phyloP scores from a whole-genome alignment of 1,284 basidiomycete genomes.

The Sanghuangporus sanghuang region DNA sequence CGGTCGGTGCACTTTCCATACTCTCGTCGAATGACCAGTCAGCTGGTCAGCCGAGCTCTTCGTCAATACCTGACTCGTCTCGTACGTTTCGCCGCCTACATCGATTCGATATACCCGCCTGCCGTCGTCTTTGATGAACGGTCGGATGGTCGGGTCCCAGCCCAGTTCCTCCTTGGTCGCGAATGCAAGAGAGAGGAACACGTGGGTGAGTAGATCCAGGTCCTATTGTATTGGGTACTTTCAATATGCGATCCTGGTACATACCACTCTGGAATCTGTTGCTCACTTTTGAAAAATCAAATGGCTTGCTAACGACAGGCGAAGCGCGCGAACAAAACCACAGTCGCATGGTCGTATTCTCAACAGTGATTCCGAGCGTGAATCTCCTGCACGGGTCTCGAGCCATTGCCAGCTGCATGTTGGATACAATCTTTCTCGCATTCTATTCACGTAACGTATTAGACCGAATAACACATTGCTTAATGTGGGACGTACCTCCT shows the following conservation, averaged over 20 bases:
- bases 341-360: constrained; percentile 2
- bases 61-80: background rate
- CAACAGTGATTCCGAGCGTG: constrained; percentile 16
- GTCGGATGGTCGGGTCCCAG: background rate
- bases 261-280: background rate
- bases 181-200: constrained; percentile 3
- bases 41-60: background rate
- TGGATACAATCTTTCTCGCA: background rate
- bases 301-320: background rate
- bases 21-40: background rate
- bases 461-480: background rate
- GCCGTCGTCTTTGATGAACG: background rate
- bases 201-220: background rate
- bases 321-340: background rate
- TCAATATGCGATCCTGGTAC: background rate
- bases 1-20: background rate
- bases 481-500: background rate
- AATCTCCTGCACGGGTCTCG: constrained; percentile 17
- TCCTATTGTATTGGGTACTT: background rate
- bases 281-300: background rate
- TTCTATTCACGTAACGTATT: background rate
- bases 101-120: background rate
- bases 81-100: background rate
- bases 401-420: constrained; percentile 15
- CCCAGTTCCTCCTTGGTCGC: background rate